These are phyloP conservation scores for Lactarius indigo DNA, from an alignment of 768 basidiomycete species.

Conservation along the genomic window DNA sequence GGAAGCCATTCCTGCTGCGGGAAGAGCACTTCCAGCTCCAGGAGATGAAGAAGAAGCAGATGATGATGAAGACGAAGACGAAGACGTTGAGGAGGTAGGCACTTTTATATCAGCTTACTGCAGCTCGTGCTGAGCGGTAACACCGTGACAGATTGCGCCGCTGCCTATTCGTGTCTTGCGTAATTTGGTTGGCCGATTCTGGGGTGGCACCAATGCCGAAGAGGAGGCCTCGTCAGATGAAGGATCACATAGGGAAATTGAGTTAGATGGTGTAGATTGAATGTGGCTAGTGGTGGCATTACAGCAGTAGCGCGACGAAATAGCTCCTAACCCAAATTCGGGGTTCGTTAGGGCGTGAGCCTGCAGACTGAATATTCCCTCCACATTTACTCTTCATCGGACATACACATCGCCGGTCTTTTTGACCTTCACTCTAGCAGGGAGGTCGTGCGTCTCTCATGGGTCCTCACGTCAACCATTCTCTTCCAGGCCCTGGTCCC, in stretches of 20 bases:
- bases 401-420: background rate
- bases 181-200: constrained; percentile 23
- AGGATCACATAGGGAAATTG: constrained; percentile 2
- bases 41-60: constrained; percentile 5
- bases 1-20: background rate
- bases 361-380: background rate
- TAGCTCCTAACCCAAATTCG: constrained; percentile 12
- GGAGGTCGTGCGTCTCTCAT: constrained; percentile 20
- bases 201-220: constrained; percentile 13
- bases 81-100: constrained; percentile 20
- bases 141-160: constrained; percentile 11
- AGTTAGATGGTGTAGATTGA: constrained; percentile 20
- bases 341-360: background rate
- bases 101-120: background rate
- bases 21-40: background rate
- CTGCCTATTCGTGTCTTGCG: constrained; percentile 25
- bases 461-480: constrained; percentile 13
- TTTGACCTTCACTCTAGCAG: constrained; percentile 11
- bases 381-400: background rate
- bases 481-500: constrained; percentile 20
- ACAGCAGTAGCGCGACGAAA: background rate
- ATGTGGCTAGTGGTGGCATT: too few relatives aligned
- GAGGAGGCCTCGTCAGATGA: constrained; percentile 20
- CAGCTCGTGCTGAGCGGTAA: background rate
- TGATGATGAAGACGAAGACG: constrained; percentile 21